These are phyloP conservation scores for Aspergillus texensis DNA, from an alignment of 2,329 filamentous ascomycete species.

Conservation along the genomic window DNA sequence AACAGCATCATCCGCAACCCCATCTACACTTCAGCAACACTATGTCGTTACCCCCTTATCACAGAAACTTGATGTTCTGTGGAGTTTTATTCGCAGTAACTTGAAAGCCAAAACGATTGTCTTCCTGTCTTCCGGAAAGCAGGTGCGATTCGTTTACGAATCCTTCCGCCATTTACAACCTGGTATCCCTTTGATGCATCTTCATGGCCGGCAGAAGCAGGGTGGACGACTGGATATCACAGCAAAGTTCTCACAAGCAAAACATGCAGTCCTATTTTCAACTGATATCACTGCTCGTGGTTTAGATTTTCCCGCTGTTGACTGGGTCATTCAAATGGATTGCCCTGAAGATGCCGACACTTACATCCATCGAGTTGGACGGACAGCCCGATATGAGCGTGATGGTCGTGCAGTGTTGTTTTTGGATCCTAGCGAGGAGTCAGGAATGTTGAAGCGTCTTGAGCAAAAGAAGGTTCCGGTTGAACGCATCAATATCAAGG, in stretches of 20 bases:
- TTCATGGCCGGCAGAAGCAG: conserved; percentile 94
- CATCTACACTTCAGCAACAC: conserved; percentile 81
- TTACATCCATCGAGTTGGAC: conserved; percentile 93
- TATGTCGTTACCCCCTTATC: conserved; percentile 84
- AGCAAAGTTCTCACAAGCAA: conserved; percentile 75
- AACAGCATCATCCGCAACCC: conserved; percentile 75
- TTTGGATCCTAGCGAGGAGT: conserved; percentile 87
- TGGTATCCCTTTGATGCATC: conserved; percentile 87
- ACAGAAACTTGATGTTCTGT: conserved; percentile 89
- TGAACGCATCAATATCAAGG: conserved; percentile 79
- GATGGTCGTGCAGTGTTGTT: conserved; percentile 88
- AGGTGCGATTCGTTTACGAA: conserved; percentile 95
- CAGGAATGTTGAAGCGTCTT: conserved; percentile 83
- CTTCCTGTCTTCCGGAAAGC: conserved; percentile 92
- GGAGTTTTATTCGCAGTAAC: conserved; percentile 87
- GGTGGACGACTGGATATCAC: conserved; percentile 85
- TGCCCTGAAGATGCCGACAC: conserved; percentile 96
- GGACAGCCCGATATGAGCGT: conserved; percentile 90
- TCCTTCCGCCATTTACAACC: conserved; percentile 90
- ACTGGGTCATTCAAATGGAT: conserved; percentile 99
- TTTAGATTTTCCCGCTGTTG: conserved; percentile 92
- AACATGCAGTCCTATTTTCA: conserved; percentile 86
- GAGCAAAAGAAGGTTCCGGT: conserved; percentile 90
- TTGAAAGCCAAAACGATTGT: conserved; percentile 94
- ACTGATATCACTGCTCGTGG: conserved; percentile 94